A percentile compares a stretch with the other conserved stretches of the same genome.
These are phyloP conservation scores for Aspergillus japonicus DNA, from an alignment of 2,329 filamentous ascomycete genomes.

Conservation along the genomic window DNA sequence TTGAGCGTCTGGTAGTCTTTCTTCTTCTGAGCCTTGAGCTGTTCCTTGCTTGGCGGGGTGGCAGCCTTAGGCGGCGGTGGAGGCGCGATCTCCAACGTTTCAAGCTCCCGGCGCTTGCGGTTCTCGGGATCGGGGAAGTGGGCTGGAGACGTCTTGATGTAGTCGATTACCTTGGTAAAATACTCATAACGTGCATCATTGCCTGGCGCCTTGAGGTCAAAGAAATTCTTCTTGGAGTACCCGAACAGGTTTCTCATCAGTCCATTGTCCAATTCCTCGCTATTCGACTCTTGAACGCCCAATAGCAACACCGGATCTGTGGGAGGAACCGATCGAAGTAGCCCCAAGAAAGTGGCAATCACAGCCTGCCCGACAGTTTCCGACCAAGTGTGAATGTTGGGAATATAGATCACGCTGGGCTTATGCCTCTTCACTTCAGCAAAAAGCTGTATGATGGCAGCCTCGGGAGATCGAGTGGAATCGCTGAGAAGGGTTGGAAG, in stretches of 20 bases:
- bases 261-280: slow-evolving; percentile 59
- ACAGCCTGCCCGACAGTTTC: slow-evolving; percentile 62
- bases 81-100: slow-evolving; percentile 72
- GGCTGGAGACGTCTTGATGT: slow-evolving; percentile 73
- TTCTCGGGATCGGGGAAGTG: slow-evolving; percentile 86
- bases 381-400: slow-evolving; percentile 87
- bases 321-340: slow-evolving; percentile 79
- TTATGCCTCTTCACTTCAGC: slow-evolving; percentile 91
- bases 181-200: slow-evolving; percentile 68
- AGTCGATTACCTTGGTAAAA: slow-evolving; percentile 71
- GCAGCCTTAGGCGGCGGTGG: slow-evolving; percentile 64
- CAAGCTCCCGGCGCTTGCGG: slow-evolving; percentile 81
- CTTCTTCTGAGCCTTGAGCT: slow-evolving; percentile 76
- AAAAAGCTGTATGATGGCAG: slow-evolving; percentile 86
- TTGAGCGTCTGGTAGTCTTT: slow-evolving; percentile 82
- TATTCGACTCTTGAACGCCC: slow-evolving; percentile 73
- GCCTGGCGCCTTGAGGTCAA: slow-evolving; percentile 66
- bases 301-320: slow-evolving; percentile 87
- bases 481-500: slow-evolving; percentile 84
- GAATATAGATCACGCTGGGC: slow-evolving; percentile 92
- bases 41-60: slow-evolving; percentile 68
- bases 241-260: slow-evolving; percentile 80
- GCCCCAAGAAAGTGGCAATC: slow-evolving; percentile 77
- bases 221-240: slow-evolving; percentile 76
- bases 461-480: slow-evolving; percentile 74